Evolutionary conservation across 805 yeast genomes (phyloP).

Genomic region (Wickerhamiella bombiphila): DNA sequence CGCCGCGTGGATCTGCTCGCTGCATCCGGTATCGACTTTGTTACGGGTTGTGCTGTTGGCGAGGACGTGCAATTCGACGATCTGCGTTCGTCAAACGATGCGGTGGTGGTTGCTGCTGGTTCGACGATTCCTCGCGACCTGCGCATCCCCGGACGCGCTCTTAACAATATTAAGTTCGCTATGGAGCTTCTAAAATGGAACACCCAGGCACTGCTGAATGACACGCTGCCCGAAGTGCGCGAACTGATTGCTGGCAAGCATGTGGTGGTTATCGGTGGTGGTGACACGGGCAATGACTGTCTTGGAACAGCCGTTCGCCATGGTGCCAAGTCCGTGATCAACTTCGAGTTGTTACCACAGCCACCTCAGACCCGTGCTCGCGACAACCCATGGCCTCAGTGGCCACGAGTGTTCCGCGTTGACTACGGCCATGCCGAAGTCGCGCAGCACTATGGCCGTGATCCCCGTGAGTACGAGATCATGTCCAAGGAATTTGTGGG

Average conservation of each 20-base stretch:
- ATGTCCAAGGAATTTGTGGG: conserved; percentile 91
- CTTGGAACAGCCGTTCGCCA: conserved; percentile 94
- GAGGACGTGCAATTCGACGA: conserved; percentile 64
- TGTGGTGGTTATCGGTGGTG: conserved; percentile 97
- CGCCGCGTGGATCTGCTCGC: conserved; percentile 82
- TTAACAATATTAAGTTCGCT: conserved; percentile 83
- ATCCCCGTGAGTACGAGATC: conserved; percentile 93
- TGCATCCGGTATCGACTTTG: conserved; percentile 77
- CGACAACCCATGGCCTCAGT: conserved; percentile 99
- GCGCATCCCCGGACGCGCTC: conserved; percentile 83
- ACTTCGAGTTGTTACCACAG: conserved; percentile 86
- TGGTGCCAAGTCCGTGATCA: conserved; percentile 85
- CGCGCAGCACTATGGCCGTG: conserved; percentile 85
- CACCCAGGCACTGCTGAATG: conserved; percentile 78
- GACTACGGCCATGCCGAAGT: conserved; percentile 98
- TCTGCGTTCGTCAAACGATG: conserved; percentile 52
- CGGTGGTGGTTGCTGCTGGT: conserved; percentile 84
- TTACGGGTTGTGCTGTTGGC: conserved; percentile 68
- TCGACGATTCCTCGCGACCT: conserved; percentile 94
- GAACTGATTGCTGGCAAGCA: conserved; percentile 64
- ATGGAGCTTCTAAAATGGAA: conserved; percentile 81
- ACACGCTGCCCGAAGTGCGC: conserved; percentile 63
- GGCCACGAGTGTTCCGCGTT: conserved; percentile 96
- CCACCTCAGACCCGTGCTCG: conserved; percentile 77
- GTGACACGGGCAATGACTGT: conserved; percentile 99